Conservation (phyloP, 2,329 filamentous ascomycete genomes). For the Aspergillus jensenii region DNA sequence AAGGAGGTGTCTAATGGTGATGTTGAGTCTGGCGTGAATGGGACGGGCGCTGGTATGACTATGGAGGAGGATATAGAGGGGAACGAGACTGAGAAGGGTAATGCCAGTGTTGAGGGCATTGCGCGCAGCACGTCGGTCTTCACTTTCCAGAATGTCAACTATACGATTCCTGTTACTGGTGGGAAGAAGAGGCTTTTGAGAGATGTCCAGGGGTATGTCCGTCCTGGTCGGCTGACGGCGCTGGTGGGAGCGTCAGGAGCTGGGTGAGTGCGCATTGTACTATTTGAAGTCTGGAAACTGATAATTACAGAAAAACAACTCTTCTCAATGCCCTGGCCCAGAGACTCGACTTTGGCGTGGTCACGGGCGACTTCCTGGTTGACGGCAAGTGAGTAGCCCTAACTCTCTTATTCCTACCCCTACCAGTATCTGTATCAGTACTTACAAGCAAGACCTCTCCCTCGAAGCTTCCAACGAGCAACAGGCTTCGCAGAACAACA, state of each 20-base stretch:
- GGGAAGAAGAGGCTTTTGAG: conserved; percentile 53
- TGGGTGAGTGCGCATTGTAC: conserved; percentile 29
- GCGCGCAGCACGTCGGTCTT: conserved; percentile 69
- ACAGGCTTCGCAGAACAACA: conserved; percentile 62
- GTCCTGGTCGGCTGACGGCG: conserved; percentile 73
- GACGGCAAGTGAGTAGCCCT: conserved; percentile 40
- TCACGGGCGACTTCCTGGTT: conserved; percentile 46
- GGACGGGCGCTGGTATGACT: neutral
- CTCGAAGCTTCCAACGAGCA: conserved; percentile 52
- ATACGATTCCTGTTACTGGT: conserved; percentile 55
- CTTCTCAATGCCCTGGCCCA: conserved; percentile 49
- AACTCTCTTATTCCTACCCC: neutral
- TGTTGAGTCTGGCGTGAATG: conserved; percentile 51
- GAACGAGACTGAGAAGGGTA: conserved; percentile 23
- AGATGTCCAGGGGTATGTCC: conserved; percentile 69
- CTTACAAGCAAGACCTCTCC: conserved; percentile 35
- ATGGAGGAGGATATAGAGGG: neutral
- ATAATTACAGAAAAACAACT: conserved; percentile 46
- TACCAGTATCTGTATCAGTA: neutral
- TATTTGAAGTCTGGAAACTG: neutral
- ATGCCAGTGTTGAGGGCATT: conserved; percentile 45
- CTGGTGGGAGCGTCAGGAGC: conserved; percentile 75
- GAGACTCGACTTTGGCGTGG: conserved; percentile 44
- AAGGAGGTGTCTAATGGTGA: conserved; percentile 34
- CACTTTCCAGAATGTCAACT: conserved; percentile 84